phyloP scores from a whole-genome alignment of 2,329 filamentous ascomycete species.

The Aspergillus viridinutans region DNA sequence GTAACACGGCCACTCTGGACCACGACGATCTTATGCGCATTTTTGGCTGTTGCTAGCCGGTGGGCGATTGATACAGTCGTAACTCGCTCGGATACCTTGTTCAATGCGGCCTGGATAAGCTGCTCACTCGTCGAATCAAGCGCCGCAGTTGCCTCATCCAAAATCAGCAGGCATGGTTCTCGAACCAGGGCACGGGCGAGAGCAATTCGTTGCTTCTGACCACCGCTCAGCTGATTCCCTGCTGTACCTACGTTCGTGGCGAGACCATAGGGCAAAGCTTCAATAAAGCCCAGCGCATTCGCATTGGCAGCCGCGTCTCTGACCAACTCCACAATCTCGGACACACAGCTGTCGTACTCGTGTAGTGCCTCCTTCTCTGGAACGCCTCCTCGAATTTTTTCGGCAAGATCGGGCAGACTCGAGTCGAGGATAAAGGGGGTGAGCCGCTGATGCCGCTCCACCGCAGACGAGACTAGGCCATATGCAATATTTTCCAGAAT shows the following conservation, averaged over 20 bases:
- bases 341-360: slow-evolving; percentile 17
- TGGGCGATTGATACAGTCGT: slow-evolving; percentile 38
- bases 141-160: slow-evolving; percentile 37
- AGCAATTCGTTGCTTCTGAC: slow-evolving; percentile 85
- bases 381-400: slow-evolving; percentile 21
- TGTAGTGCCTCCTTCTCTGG: slow-evolving; percentile 21
- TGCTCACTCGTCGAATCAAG: slow-evolving; percentile 35
- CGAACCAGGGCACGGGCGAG: slow-evolving; percentile 81
- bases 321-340: slow-evolving; percentile 26
- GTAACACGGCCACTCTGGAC: slow-evolving; percentile 30
- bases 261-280: slow-evolving; percentile 20
- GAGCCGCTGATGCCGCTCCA: slow-evolving; percentile 21
- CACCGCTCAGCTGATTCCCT: slow-evolving; percentile 48
- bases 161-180: slow-evolving; percentile 69
- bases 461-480: slow-evolving; percentile 41
- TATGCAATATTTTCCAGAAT: slow-evolving; percentile 53
- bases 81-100: slow-evolving; percentile 23
- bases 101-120: slow-evolving; percentile 31
- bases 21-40: slow-evolving; percentile 37
- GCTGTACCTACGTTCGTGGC: slow-evolving; percentile 33
- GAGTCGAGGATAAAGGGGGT: slow-evolving; percentile 22
- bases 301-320: slow-evolving; percentile 24
- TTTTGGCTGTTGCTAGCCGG: slow-evolving; percentile 32
- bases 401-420: slow-evolving; percentile 22
- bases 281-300: slow-evolving; percentile 27